Evolutionary conservation across 441 rosid genomes (phyloP), one percentile per base, ranked within the genome.

Genomic region (Populus hybrid): DNA sequence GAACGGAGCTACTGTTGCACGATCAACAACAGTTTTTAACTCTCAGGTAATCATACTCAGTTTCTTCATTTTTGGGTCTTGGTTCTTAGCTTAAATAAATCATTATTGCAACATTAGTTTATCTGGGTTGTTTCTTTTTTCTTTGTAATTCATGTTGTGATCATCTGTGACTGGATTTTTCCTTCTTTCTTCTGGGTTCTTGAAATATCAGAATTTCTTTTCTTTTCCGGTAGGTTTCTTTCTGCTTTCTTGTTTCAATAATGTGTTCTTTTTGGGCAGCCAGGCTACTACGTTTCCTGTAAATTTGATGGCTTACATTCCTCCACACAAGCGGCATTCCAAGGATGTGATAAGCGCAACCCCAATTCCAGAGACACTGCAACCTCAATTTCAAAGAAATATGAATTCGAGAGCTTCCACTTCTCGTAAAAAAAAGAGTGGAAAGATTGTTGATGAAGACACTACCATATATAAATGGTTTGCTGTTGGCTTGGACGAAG

Each of bases 291-390:
- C 4, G 21, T 7, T 32, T 73, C 5, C 20, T 24, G 7, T 57
- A n/a, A 20, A 18, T 66, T 16, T 69, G 53, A 88, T 88, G 90
- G 86, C 91, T 69, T 89, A 91, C 74, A 70, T 91, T 75, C 91
- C 95, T 81, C 95, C 92, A 75, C 93, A 90, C 81, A 91, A 85
- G 85, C 86, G 90, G 61, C 85, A 84, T 78, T 84, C 83, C 14
- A 78, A 78, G 38, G 86, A 72, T 53, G 76, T 75, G 10, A 28
- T 64, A 23, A 84, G 46, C 72, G 76, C 84, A 69, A 2, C 30
- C 30, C 30, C 30, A 3, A 28, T 28, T 28, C 30, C 30, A 28
- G 30, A 28, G 30, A 28, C 68, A 28, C 30, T 28, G 30, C 30
- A 28, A 28, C 30, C 30, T 28, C 30, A 32, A 2, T 80, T 70